Evolutionary conservation across 2,329 filamentous ascomycete genomes (phyloP).

Genomic region (Dissoconium aciculare): DNA sequence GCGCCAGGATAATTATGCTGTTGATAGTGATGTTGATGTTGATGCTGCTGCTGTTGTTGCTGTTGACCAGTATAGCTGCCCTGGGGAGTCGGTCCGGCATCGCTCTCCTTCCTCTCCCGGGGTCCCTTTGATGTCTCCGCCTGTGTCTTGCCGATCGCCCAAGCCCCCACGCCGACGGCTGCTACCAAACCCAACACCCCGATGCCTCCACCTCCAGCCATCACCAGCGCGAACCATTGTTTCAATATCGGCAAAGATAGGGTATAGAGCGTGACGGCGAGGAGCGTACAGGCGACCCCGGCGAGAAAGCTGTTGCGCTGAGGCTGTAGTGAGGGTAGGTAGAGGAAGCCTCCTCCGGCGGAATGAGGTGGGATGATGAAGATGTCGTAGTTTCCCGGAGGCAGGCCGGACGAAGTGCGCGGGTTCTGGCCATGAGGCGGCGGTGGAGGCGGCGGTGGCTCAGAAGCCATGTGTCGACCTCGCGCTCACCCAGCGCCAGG

Average conservation of each 20-base stretch:
- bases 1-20: conserved; percentile 15
- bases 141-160: conserved; percentile 57
- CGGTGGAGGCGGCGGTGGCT: conserved; percentile 59
- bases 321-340: conserved; percentile 76
- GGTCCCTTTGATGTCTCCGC: conserved; percentile 31
- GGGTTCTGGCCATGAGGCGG: conserved; percentile 74
- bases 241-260: conserved; percentile 58
- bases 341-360: conserved; percentile 75
- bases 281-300: conserved; percentile 63
- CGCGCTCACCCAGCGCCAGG: too few relatives aligned
- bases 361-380: conserved; percentile 92
- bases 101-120: conserved; percentile 15
- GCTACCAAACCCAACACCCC: conserved; percentile 58
- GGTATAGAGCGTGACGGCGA: conserved; percentile 57
- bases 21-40: conserved; percentile 16
- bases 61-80: conserved; percentile 8
- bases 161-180: conserved; percentile 61
- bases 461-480: conserved; percentile 11
- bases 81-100: conserved; percentile 20
- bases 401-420: conserved; percentile 52
- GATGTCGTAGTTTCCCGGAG: conserved; percentile 87
- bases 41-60: conserved; percentile 13
- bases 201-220: conserved; percentile 52
- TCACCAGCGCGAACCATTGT: conserved; percentile 56
- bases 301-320: conserved; percentile 84